Conservation (phyloP, 2,329 filamentous ascomycete genomes). For the Hypoxylon sp. region DNA sequence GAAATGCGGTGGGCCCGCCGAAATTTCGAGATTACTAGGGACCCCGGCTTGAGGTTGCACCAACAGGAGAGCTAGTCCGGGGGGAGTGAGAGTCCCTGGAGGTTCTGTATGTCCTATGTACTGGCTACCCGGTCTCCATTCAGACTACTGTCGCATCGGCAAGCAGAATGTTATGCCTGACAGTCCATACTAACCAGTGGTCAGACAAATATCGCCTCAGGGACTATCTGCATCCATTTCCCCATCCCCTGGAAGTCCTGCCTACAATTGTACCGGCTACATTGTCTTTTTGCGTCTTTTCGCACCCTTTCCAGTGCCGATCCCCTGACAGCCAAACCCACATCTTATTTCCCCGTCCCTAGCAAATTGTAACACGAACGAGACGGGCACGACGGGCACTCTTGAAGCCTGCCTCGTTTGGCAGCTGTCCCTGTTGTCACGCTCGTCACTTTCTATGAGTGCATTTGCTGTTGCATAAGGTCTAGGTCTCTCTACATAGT, state of each 20-base stretch:
- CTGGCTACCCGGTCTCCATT: conserved; percentile 10
- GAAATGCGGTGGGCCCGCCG: conserved; percentile 37
- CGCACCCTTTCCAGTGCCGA: conserved; percentile 25
- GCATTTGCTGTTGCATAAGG: conserved; percentile 3
- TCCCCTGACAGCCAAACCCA: conserved; percentile 37
- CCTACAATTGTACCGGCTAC: conserved; percentile 24
- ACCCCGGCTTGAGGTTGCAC: conserved; percentile 37
- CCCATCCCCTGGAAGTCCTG: conserved; percentile 14
- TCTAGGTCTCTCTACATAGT: neutral
- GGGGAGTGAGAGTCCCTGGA: conserved; percentile 32
- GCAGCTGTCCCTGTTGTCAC: conserved; percentile 22
- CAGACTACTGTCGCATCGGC: conserved; percentile 7
- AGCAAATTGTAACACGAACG: conserved; percentile 34
- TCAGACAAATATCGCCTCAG: conserved; percentile 11
- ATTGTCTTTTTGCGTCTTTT: conserved; percentile 1
- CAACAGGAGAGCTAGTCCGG: conserved; percentile 34
- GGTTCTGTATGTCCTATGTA: conserved; percentile 20
- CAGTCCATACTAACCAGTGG: conserved; percentile 4
- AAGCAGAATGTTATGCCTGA: conserved; percentile 18
- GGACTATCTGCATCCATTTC: conserved; percentile 22
- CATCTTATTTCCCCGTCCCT: conserved; percentile 42
- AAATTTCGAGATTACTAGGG: conserved; percentile 46
- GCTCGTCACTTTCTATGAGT: conserved; percentile 7
- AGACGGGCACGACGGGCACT: conserved; percentile 1
- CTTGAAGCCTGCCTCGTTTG: conserved; percentile 37